These are phyloP conservation scores for Bipolaris gigantea DNA, from an alignment of 2,329 filamentous ascomycete species.

Conservation along the genomic window DNA sequence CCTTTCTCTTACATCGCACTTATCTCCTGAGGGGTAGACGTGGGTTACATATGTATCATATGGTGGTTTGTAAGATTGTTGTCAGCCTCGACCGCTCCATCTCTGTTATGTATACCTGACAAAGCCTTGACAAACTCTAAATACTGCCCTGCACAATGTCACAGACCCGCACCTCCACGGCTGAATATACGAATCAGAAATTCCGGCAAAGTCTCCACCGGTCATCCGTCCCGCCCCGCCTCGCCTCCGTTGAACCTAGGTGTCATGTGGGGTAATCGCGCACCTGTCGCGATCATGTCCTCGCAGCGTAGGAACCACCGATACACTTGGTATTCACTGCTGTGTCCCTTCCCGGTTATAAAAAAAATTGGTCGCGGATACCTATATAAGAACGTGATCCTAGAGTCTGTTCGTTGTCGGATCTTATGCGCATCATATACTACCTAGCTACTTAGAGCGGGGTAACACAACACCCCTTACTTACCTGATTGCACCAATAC, in stretches of 20 bases:
- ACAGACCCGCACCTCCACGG: not conserved
- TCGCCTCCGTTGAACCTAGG: conserved; percentile 14
- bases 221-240: conserved; percentile 6
- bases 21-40: not conserved
- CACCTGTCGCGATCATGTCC: not conserved
- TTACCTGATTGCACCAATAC: not conserved
- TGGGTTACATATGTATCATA: too few species aligned
- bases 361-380: not conserved
- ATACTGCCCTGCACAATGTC: not conserved
- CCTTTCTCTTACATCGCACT: not conserved
- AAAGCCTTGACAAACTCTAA: conserved; percentile 20
- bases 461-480: not conserved
- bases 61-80: not conserved
- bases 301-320: not conserved
- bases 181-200: conserved; percentile 13
- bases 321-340: conserved; percentile 24
- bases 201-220: conserved; percentile 4
- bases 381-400: conserved; percentile 6
- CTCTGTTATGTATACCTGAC: conserved; percentile 9
- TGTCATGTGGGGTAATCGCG: conserved; percentile 30
- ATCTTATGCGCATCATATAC: not conserved
- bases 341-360: conserved; percentile 11
- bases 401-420: not conserved
- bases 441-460: not conserved
- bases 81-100: not conserved